Evolutionary conservation across 179 eudicot species (phyloP), one percentile per base, ranked within the genome.

Genomic region (Heliamphora pulchella): DNA sequence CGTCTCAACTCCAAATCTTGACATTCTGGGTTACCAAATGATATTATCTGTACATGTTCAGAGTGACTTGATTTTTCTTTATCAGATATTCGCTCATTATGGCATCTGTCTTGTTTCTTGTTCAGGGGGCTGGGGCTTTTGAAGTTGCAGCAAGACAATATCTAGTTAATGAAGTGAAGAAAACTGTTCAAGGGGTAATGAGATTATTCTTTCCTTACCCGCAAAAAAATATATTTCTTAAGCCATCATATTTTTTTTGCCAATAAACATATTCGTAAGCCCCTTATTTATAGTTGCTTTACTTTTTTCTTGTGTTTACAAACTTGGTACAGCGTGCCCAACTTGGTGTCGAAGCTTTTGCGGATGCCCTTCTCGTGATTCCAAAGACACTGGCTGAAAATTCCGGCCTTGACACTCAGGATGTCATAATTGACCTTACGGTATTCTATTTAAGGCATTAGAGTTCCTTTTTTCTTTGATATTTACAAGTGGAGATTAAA

Each of bases 61-160:
- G 31, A 31, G 31, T 31, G 31, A 31, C 31, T 31, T 31, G 31
- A 31, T 31, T 31, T 31, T 31, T 31, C 31, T 31, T 31, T 31
- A 31, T 31, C 31, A 31, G 31, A 31, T 31, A 31, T 31, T 31
- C 31, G 31, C 31, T 31, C 31, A 31, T n/a, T 46, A 2, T 58
- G 43, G 7, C 17, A 53, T 8, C 18, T 70, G 55, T 78, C 62
- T 57, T 53, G 39, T 72, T 44, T 70, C 54, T 66, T 80, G 77
- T 64, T 69, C 82, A 93, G 98, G 98, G 98, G 79, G 98, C 98
- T 39, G 98, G 98, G 71, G 98, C 98, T 71, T 95, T 95, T 87
- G 98, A 95, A 87, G 92, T 95, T 83, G 98, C 98, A 81, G 98
- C 98, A 31, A 88, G 98, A 76, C 98, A 91, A 82, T 77, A 93